phyloP scores from a whole-genome alignment of 1,139 yeast species.

The Yamadazyma epiphylla region DNA sequence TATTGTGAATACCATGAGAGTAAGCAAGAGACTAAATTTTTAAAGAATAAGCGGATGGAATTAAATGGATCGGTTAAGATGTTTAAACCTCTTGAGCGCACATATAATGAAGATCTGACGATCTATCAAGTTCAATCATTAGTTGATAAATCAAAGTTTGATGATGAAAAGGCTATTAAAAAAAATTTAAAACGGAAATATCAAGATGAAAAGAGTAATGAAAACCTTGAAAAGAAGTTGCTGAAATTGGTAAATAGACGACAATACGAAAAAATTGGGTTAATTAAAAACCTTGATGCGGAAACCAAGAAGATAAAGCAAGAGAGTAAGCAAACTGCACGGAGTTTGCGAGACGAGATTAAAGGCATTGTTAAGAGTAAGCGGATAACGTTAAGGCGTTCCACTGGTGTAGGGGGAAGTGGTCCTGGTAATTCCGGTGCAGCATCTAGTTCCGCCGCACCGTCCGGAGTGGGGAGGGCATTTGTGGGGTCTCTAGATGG shows the following conservation, averaged over 20 bases:
- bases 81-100: constrained; percentile 30
- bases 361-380: too few relatives aligned
- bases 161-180: constrained; percentile 43
- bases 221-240: constrained; percentile 28
- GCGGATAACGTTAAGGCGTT: too few relatives aligned
- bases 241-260: constrained; percentile 13
- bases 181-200: constrained; percentile 30
- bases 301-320: too few relatives aligned
- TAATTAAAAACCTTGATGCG: too few relatives aligned
- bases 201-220: constrained; percentile 30
- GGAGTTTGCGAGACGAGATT: too few relatives aligned
- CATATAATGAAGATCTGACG: constrained; percentile 20
- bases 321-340: too few relatives aligned
- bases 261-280: constrained; percentile 12
- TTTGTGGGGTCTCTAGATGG: too few relatives aligned
- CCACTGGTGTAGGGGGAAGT: too few relatives aligned
- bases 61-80: constrained; percentile 57
- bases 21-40: constrained; percentile 12
- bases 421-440: too few relatives aligned
- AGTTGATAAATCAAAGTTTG: constrained; percentile 19
- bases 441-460: too few relatives aligned
- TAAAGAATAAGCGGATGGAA: constrained; percentile 57
- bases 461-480: too few relatives aligned
- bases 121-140: background rate
- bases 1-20: constrained; percentile 14